Base-by-base conservation (phyloP, 2,329 filamentous ascomycete species). In the Claviceps humidiphila region DNA sequence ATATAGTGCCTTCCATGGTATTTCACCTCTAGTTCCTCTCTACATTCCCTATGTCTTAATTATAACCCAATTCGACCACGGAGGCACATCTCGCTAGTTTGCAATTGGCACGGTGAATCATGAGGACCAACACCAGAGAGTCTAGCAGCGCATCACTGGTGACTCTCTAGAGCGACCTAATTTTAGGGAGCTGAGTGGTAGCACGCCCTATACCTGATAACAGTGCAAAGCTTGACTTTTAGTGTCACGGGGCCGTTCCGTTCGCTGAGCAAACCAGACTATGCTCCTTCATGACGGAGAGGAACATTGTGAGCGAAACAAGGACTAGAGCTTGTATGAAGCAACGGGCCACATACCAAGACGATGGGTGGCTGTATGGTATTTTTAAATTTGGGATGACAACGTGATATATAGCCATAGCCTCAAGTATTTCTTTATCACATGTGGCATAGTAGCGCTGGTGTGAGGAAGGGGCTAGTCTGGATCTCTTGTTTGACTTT, bases 401-500 rank as follows among this genome's bases (percentile, higher is more conserved):
- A 17, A 49, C 44, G 34, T 49, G 41, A 43, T 41, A 42, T 30
- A 43, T n/a, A 38, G 30, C 14, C 11, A n/a, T n/a, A 39, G 50
- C 22, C 43, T 16, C 22, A 50, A 47, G 47, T 47, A 42, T 37
- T 38, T 30, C 42, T 53, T 48, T 48, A 39, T 46, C 20, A 56
- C 52, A 49, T 30, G 26, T 30, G 26, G 26, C 26, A 30, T 30
- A 9, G 9, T 9, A 30, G 26, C 26, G 26, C 26, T 30, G 47
- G 40, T 47, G 37, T 48, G 49, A 45, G 42, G n/a, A 39, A 49
- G 47, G 50, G 47, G 26, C 55, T 58, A 59, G 56, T 59, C 59
- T 59, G 59, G 63, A 65, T 65, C 59, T 66, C 59, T 58, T 66
- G 62, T 59, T 63, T 64, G 61, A 66, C 57, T 64, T 62, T 59